phyloP scores from a whole-genome alignment of 345 rosid species.

The Crucihimalaya himalaica region DNA sequence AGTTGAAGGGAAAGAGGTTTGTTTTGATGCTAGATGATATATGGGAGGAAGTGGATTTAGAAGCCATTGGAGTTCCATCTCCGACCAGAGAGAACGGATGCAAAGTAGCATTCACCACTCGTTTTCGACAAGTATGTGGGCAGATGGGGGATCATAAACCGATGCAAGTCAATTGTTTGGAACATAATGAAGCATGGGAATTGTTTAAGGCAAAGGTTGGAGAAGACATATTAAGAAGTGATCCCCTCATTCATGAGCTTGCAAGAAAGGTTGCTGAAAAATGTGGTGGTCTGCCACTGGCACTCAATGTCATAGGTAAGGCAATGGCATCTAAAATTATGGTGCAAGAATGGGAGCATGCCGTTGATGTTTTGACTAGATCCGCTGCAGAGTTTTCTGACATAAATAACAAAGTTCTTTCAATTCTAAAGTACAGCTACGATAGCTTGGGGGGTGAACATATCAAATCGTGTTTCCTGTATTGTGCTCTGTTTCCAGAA shows the following conservation, averaged over 20 bases:
- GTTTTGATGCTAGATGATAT: conserved; percentile 5
- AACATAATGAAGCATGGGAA: background rate
- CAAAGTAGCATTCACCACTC: background rate
- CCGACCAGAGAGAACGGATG: background rate
- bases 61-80: background rate
- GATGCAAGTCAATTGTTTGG: background rate
- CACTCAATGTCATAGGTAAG: conserved; percentile 1
- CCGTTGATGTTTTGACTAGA: background rate
- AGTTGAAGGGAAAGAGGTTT: background rate
- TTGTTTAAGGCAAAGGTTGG: background rate
- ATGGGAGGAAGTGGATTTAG: conserved; percentile 19
- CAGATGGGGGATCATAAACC: background rate
- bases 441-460: background rate
- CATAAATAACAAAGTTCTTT: background rate
- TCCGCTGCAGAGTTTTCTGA: background rate
- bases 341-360: conserved; percentile 37
- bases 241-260: background rate
- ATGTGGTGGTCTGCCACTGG: background rate
- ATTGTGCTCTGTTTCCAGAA: conserved; percentile 6
- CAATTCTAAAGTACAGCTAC: background rate
- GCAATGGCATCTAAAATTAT: conserved; percentile 35
- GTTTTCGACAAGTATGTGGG: background rate
- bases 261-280: conserved; percentile 4
- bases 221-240: background rate
- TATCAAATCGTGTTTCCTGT: background rate